Percentiles rank a stretch among this genome's conserved stretches.
phyloP scores from a whole-genome alignment of 192 early-diverging fungal species.

The Linnemannia schmuckeri region DNA sequence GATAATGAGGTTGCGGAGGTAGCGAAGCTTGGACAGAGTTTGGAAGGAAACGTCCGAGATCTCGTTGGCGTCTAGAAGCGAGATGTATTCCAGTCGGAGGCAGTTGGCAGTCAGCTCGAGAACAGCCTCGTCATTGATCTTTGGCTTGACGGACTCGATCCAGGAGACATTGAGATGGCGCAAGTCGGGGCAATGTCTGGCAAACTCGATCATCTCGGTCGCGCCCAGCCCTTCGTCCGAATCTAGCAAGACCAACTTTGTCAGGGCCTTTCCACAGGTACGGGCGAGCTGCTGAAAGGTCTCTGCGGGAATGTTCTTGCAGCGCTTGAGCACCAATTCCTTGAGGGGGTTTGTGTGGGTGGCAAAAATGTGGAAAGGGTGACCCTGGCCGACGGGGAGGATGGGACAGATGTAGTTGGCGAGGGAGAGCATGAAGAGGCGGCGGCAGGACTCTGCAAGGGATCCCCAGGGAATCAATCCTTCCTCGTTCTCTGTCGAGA shows the following conservation, averaged over 20 bases:
- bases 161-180: slow-evolving; percentile 50
- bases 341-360: slow-evolving; percentile 46
- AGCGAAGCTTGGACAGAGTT: slow-evolving; percentile 41
- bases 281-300: slow-evolving; percentile 44
- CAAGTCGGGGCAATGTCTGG: slow-evolving; percentile 46
- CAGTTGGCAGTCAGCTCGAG: slow-evolving; percentile 50
- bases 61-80: slow-evolving; percentile 46
- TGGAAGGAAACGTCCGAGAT: slow-evolving; percentile 53
- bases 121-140: slow-evolving; percentile 49
- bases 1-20: slow-evolving; percentile 50
- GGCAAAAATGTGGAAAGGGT: slow-evolving; percentile 49
- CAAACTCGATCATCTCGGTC: slow-evolving; percentile 50
- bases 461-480: slow-evolving; percentile 49
- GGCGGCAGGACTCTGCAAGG: slow-evolving; percentile 55
- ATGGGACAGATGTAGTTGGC: slow-evolving; percentile 53
- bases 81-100: slow-evolving; percentile 45
- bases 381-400: slow-evolving; percentile 29
- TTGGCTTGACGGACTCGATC: slow-evolving; percentile 45
- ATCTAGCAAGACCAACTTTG: slow-evolving; percentile 49
- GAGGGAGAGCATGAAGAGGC: slow-evolving; percentile 47
- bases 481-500: slow-evolving; percentile 50
- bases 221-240: slow-evolving; percentile 45
- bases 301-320: slow-evolving; percentile 52
- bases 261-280: slow-evolving; percentile 50
- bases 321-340: slow-evolving; percentile 47